Percentiles rank a stretch among this genome's conserved stretches.
phyloP scores from a whole-genome alignment of 2,329 filamentous ascomycete species.

The Bertia moriformis region DNA sequence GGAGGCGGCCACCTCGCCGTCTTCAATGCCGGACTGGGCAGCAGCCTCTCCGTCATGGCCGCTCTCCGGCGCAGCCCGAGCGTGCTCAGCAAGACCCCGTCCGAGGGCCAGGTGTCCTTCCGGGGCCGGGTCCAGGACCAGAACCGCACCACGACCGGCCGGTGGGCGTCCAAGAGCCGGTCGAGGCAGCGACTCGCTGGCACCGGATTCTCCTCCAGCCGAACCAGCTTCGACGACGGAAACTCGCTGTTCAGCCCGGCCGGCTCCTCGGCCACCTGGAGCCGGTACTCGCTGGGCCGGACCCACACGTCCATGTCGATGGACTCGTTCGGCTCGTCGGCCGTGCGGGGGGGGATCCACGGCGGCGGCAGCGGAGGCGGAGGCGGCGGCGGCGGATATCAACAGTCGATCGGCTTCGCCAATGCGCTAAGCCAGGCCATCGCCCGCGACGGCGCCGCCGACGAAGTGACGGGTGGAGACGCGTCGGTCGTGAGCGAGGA shows the following conservation, averaged over 20 bases:
- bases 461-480: too few relatives aligned
- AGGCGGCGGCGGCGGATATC: conserved; percentile 47
- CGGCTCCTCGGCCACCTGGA: conserved; percentile 82
- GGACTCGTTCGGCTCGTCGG: conserved; percentile 70
- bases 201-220: conserved; percentile 74
- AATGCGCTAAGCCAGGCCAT: conserved; percentile 94
- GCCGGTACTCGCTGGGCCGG: conserved; percentile 79
- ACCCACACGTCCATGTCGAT: conserved; percentile 85
- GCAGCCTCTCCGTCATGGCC: conserved; percentile 58
- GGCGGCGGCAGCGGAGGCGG: conserved; percentile 20
- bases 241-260: conserved; percentile 81
- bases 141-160: conserved; percentile 35
- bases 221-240: conserved; percentile 85
- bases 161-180: conserved; percentile 76
- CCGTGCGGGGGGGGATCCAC: conserved; percentile 57
- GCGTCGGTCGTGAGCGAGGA: conserved; percentile 45
- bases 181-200: conserved; percentile 66
- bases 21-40: too few relatives aligned
- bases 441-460: conserved; percentile 69
- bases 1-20: conserved; percentile 16
- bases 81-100: conserved; percentile 82
- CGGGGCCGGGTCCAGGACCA: conserved; percentile 58
- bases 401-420: conserved; percentile 93
- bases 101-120: conserved; percentile 57
- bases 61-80: conserved; percentile 78